These are phyloP conservation scores for Metschnikowia picachoensis DNA, from an alignment of 805 yeast genomes.

Conservation along the genomic window DNA sequence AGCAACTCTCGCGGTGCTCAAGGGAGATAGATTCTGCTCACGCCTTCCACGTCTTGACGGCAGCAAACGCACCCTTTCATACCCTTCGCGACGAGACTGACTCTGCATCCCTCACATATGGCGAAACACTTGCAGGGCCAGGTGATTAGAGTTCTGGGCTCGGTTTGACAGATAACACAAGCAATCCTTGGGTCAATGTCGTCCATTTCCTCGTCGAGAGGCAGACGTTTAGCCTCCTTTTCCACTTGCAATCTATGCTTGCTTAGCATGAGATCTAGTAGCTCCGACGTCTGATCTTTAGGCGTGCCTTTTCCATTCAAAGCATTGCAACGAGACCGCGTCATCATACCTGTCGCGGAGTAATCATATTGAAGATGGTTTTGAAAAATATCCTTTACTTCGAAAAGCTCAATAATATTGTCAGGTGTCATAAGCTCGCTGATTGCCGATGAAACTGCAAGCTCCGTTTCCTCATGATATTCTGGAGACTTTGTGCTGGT, in stretches of 20 bases:
- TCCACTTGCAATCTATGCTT: conserved; percentile 7
- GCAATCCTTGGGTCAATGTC: conserved; percentile 34
- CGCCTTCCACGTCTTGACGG: conserved; percentile 66
- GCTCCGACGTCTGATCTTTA: conserved; percentile 11
- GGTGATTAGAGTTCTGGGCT: conserved; percentile 69
- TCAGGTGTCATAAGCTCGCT: conserved; percentile 15
- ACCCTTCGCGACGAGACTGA: conserved; percentile 66
- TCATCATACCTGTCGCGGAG: conserved; percentile 22
- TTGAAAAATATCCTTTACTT: conserved; percentile 22
- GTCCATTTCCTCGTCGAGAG: conserved; percentile 22
- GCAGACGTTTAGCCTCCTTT: background rate
- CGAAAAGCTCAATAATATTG: conserved; percentile 12
- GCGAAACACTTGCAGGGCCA: conserved; percentile 96
- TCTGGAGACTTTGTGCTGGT: background rate
- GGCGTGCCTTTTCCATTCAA: background rate
- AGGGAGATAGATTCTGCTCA: conserved; percentile 57
- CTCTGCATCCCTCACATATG: conserved; percentile 79
- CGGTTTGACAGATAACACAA: conserved; percentile 80
- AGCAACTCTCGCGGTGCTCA: conserved; percentile 16
- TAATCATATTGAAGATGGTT: conserved; percentile 24
- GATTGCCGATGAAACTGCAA: conserved; percentile 1
- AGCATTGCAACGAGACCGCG: conserved; percentile 29
- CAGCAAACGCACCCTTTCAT: conserved; percentile 84
- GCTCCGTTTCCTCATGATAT: background rate
- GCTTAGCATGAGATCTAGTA: conserved; percentile 22